Evolutionary conservation across 2,329 filamentous ascomycete species (phyloP).

Genomic region (Akanthomyces lecanii): DNA sequence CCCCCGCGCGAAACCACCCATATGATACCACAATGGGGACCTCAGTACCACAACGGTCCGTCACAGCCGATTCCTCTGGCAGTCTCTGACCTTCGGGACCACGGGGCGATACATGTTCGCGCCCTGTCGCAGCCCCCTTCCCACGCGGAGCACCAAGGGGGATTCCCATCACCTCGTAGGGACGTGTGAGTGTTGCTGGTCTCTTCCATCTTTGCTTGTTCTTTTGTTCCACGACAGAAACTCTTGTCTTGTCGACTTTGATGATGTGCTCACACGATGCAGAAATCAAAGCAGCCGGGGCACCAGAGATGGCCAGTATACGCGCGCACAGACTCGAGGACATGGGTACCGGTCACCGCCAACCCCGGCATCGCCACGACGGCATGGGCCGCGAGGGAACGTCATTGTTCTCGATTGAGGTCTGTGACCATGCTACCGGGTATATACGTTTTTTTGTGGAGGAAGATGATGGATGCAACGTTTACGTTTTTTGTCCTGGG

Average conservation of each 20-base stretch:
- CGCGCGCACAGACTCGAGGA: neutral
- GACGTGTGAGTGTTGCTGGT: slow-evolving; percentile 15
- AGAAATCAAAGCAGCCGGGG: slow-evolving; percentile 11
- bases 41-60: neutral
- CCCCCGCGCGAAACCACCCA: neutral
- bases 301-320: slow-evolving; percentile 7
- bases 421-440: neutral
- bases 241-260: neutral
- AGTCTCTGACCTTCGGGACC: neutral
- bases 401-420: slow-evolving; percentile 12
- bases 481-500: neutral
- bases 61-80: neutral
- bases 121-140: slow-evolving; percentile 1
- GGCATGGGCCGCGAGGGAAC: slow-evolving; percentile 6
- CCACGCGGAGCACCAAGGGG: neutral
- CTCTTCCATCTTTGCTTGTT: neutral
- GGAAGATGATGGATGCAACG: neutral
- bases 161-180: slow-evolving; percentile 14
- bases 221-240: neutral
- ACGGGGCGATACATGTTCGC: slow-evolving; percentile 6
- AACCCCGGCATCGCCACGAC: slow-evolving; percentile 11
- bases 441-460: slow-evolving; percentile 6
- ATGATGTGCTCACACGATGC: slow-evolving; percentile 11
- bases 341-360: slow-evolving; percentile 12
- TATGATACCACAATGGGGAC: neutral